Evolutionary conservation across 1,284 basidiomycete genomes (phyloP), one percentile per base, ranked within the genome.

Genomic region (Ustilago vetiveriae): DNA sequence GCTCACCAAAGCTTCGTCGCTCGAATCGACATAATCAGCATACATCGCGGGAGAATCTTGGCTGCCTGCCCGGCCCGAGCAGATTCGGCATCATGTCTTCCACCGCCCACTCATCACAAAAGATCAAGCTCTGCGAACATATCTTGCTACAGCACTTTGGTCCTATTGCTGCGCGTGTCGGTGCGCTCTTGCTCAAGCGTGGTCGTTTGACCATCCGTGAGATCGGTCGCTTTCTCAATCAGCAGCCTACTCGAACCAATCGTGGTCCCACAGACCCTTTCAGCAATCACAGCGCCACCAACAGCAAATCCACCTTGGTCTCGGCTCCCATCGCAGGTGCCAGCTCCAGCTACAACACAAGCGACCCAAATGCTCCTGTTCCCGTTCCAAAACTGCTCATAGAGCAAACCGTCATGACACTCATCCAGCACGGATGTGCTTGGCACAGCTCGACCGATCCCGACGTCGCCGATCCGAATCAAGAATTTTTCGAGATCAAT

Each of bases 341-440:
- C 24, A 68, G 63, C 44, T 50, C 64, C 37, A 69, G 60, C 47
- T 46, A 53, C 51, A 62, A 59, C 33, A 60, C 42, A n/a, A 33
- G 52, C 44, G 50, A 55, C 38, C 90, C 40, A 88, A 88, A 42
- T 88, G 87, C 80, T 86, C 90, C 8, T 67, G 72, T 36, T 81
- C 91, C 35, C 88, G 88, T 75, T 86, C 65, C 72, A 2, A 53
- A 88, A 8, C 86, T 89, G 16, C 88, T 87, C 2, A 86, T 90
- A 24, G 88, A 90, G 49, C 89, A 90, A 19, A 86, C 89, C 24
- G 85, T 97, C 43, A 84, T 98, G 53, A 87, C 90, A 45, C 87
- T 98, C 48, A 87, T 94, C 22, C 94, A 98, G 82, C 94, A 98
- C 82, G 93, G 94, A 81, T 84, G 82, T 49, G 74, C 82, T 30